phyloP scores from a whole-genome alignment of 306 rosid genomes.

The Begonia masoniana region DNA sequence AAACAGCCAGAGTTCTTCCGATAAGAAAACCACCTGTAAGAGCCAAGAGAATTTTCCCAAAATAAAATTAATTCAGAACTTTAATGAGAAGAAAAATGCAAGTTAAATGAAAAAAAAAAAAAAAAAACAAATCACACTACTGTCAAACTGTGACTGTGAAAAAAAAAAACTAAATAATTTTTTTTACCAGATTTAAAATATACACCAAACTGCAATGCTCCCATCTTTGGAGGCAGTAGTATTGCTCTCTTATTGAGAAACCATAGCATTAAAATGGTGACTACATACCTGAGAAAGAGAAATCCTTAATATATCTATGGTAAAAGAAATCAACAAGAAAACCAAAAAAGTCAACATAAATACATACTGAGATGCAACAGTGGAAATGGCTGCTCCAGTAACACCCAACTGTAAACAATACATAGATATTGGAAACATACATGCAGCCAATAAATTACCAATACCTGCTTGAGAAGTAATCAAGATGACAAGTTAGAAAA shows the following conservation, averaged over 20 bases:
- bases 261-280: constrained; percentile 72
- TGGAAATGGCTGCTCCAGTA: constrained; percentile 85
- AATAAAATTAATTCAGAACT: too few species aligned
- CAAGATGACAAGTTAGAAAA: not conserved
- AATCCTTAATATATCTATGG: constrained; percentile 5
- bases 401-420: constrained; percentile 65
- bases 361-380: constrained; percentile 88
- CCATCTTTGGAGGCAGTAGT: constrained; percentile 80
- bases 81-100: too few species aligned
- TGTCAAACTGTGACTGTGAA: not conserved
- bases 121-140: not conserved
- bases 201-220: constrained; percentile 70
- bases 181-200: constrained; percentile 71
- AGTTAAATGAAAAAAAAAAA: too few species aligned
- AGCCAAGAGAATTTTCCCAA: constrained; percentile 11
- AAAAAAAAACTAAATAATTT: constrained; percentile 6
- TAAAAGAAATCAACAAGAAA: constrained; percentile 8
- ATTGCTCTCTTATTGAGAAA: constrained; percentile 52
- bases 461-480: constrained; percentile 44
- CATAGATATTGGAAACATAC: constrained; percentile 72
- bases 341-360: constrained; percentile 3
- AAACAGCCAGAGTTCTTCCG: constrained; percentile 89
- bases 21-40: constrained; percentile 78
- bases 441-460: constrained; percentile 63
- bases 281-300: constrained; percentile 52